phyloP scores from a whole-genome alignment of 1,139 yeast species.

The Zygoascus sp. region DNA sequence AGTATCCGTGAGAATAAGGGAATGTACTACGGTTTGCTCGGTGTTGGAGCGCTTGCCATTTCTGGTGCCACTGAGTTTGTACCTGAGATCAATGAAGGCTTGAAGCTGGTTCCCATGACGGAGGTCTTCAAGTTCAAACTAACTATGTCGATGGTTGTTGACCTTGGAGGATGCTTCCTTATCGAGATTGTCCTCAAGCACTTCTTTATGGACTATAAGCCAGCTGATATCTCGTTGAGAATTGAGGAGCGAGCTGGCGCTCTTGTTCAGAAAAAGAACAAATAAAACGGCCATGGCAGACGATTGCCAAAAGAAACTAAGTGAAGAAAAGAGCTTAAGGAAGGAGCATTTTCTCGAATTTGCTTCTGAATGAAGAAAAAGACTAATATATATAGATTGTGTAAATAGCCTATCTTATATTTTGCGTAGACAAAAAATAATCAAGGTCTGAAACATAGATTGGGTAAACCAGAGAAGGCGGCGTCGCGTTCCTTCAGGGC shows the following conservation, averaged over 20 bases:
- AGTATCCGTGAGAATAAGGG: slow-evolving; percentile 87
- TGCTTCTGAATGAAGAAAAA: not conserved
- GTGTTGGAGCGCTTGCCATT: slow-evolving; percentile 83
- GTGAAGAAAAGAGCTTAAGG: not conserved
- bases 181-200: slow-evolving; percentile 75
- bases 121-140: slow-evolving; percentile 69
- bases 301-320: too few relatives aligned
- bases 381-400: slow-evolving; percentile 2
- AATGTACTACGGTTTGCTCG: slow-evolving; percentile 92
- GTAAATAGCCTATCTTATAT: not conserved
- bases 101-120: slow-evolving; percentile 87
- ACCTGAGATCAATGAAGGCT: slow-evolving; percentile 89
- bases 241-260: slow-evolving; percentile 31
- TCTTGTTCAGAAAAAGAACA: slow-evolving; percentile 31
- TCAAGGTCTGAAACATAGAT: too few relatives aligned
- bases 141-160: slow-evolving; percentile 67
- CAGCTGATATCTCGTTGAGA: slow-evolving; percentile 78
- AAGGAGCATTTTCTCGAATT: not conserved
- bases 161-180: slow-evolving; percentile 72
- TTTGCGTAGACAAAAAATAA: too few relatives aligned
- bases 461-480: too few relatives aligned
- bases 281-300: slow-evolving; percentile 19
- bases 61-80: slow-evolving; percentile 92
- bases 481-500: too few relatives aligned
- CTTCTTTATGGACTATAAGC: slow-evolving; percentile 83